Base-by-base conservation (phyloP, 768 basidiomycete species). In the Leccinum sublutescens region DNA sequence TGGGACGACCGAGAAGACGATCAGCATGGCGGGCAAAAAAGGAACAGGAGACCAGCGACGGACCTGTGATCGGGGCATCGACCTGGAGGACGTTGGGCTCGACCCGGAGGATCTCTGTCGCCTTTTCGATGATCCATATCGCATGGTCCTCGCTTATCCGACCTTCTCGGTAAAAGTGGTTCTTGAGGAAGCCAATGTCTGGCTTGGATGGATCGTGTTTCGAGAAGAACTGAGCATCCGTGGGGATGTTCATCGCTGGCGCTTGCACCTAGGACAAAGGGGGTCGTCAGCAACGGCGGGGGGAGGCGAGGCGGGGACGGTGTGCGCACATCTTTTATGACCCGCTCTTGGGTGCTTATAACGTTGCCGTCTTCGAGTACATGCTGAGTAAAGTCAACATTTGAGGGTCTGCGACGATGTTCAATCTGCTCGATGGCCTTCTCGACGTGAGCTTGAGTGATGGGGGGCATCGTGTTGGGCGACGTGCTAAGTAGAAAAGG, bases 101-200 rank as follows among this genome's bases (percentile, higher is more conserved):
- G 52, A 82, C 76, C 62, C 84, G 84, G 67, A 99, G 78, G 21
- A 98, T 64, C 63, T 93, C 91, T 0, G 90, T 88, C n/a, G 85
- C 91, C 75, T 87, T 89, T 62, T 91, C 85, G 64, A 99, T 77
- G 70, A 99, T 98, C 81, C 88, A 97, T 62, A 97, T 71, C 4
- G 97, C 97, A 73, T 98, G 95, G 49, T 95, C 93, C 73, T 98
- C 96, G 17, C 87, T 95, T 65, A 98, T 66, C 53, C 95, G 80
- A 0, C 96, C 96, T 74, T 98, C 96, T 36, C 97, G 85, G 75
- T 98, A 98, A 72, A 99, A 98, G 77, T 99, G 97, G 68, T 98
- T 98, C 80, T 98, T 99, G 62, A 99, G 82, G 75, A 94, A 98
- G 29, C 92, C 95, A 65, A 98, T 81, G 74, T 98, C 93, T 10